Conservation (phyloP, 1,284 basidiomycete genomes). For the Fomitopsis betulina region DNA sequence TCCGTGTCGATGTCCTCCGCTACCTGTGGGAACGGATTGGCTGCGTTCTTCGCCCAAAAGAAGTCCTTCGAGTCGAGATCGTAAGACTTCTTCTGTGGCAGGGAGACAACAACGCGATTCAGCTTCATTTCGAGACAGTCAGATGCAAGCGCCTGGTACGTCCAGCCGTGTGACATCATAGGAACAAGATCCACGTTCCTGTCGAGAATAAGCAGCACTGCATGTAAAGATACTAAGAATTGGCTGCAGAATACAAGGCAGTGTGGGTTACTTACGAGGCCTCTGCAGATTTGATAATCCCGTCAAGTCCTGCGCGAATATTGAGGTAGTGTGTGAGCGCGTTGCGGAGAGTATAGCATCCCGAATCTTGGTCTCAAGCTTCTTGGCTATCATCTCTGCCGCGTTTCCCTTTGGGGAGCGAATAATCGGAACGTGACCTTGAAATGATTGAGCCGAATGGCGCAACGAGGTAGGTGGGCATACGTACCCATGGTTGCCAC, state of each 20-base stretch:
- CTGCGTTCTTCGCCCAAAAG: constrained; percentile 97
- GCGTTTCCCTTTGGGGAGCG: constrained; percentile 94
- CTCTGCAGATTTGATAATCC: constrained; percentile 75
- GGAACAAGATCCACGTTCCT: constrained; percentile 95
- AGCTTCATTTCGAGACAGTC: constrained; percentile 98
- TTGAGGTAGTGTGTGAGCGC: constrained; percentile 49
- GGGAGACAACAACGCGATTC: constrained; percentile 84
- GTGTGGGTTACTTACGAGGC: constrained; percentile 55
- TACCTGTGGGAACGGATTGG: constrained; percentile 96
- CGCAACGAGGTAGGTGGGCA: background rate
- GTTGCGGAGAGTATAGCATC: constrained; percentile 88
- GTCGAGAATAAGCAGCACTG: constrained; percentile 91
- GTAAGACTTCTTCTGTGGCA: constrained; percentile 82
- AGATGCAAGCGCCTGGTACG: constrained; percentile 97
- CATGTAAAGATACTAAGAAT: background rate
- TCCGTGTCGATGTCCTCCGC: constrained; percentile 97
- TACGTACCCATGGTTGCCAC: constrained; percentile 84
- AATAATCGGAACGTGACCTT: constrained; percentile 92
- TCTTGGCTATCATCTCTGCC: constrained; percentile 97
- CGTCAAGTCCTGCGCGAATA: constrained; percentile 71
- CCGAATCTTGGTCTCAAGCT: constrained; percentile 88
- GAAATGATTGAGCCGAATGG: background rate
- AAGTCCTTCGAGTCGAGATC: constrained; percentile 98
- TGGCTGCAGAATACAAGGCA: background rate
- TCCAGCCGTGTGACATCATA: constrained; percentile 97